A percentile compares a stretch with the other conserved stretches of the same genome.
phyloP scores from a whole-genome alignment of 208 protist species.

The Trypanosoma congolense region DNA sequence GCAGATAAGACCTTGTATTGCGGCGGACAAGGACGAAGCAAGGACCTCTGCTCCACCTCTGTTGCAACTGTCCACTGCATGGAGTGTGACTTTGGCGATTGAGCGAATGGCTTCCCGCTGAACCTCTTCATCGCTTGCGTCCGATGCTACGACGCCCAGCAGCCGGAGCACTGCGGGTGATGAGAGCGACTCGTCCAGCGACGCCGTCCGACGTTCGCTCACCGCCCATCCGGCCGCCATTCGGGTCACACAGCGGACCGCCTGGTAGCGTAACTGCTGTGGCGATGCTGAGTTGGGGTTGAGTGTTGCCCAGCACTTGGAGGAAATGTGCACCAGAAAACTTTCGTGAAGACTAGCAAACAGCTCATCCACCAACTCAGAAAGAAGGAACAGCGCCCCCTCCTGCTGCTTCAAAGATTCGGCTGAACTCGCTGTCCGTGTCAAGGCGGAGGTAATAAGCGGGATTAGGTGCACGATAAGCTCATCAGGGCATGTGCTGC shows the following conservation, averaged over 20 bases:
- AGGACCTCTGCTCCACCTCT: background rate
- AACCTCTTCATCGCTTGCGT: constrained; percentile 33
- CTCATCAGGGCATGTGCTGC: constrained; percentile 12
- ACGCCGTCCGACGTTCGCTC: background rate
- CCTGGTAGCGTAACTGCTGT: constrained; percentile 27
- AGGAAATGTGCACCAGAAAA: constrained; percentile 8
- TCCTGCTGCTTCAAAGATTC: constrained; percentile 15
- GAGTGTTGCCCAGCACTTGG: constrained; percentile 6
- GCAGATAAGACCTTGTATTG: constrained; percentile 8
- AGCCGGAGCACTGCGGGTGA: constrained; percentile 9
- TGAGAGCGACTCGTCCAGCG: constrained; percentile 2
- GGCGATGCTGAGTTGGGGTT: background rate
- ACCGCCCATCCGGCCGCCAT: constrained; percentile 5
- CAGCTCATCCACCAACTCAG: constrained; percentile 27
- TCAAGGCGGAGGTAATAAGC: constrained; percentile 5
- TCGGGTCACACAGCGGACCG: constrained; percentile 20
- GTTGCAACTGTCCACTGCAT: background rate
- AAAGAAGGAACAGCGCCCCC: constrained; percentile 33
- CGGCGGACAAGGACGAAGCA: constrained; percentile 3
- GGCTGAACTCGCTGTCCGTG: too few relatives aligned
- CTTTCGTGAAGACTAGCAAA: constrained; percentile 20
- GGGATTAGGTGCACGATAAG: constrained; percentile 17
- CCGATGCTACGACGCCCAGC: constrained; percentile 17
- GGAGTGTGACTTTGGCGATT: constrained; percentile 10
- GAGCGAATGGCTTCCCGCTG: constrained; percentile 34